phyloP scores from a whole-genome alignment of 208 protist genomes.

The Crithidia brevicula region DNA sequence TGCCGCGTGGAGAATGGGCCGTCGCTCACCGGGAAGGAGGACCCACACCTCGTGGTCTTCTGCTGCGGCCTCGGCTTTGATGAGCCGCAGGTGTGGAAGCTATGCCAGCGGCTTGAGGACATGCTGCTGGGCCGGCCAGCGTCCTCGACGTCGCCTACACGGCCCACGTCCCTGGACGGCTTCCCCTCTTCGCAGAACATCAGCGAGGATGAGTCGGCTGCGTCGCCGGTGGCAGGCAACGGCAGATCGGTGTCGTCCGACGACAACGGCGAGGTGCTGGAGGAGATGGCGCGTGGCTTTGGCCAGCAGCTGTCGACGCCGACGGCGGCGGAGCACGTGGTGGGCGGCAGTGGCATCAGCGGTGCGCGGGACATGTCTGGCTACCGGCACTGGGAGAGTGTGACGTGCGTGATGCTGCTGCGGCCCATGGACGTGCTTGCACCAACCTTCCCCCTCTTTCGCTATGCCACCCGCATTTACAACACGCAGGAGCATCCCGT shows the following conservation, averaged over 20 bases:
- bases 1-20: constrained; percentile 32
- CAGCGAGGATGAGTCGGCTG: constrained; percentile 8
- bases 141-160: constrained; percentile 2
- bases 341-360: neutral
- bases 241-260: neutral
- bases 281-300: constrained; percentile 17
- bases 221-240: constrained; percentile 3
- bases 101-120: constrained; percentile 56
- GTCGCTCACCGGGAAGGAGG: constrained; percentile 40
- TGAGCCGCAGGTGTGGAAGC: constrained; percentile 41
- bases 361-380: neutral
- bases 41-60: constrained; percentile 54
- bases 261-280: constrained; percentile 11
- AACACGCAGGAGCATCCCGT: constrained; percentile 21
- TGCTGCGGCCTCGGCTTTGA: constrained; percentile 67
- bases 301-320: constrained; percentile 8
- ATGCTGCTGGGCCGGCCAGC: constrained; percentile 35
- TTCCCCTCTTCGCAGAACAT: constrained; percentile 8
- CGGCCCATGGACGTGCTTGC: constrained; percentile 30
- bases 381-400: constrained; percentile 46
- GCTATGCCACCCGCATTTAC: constrained; percentile 42
- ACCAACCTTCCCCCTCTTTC: constrained; percentile 60
- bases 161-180: constrained; percentile 7
- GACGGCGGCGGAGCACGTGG: neutral
- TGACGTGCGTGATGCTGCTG: constrained; percentile 66